Percentiles rank a stretch among this genome's conserved stretches.
These are phyloP conservation scores for Fragosphaeria purpurea DNA, from an alignment of 2,329 filamentous ascomycete species.

Conservation along the genomic window DNA sequence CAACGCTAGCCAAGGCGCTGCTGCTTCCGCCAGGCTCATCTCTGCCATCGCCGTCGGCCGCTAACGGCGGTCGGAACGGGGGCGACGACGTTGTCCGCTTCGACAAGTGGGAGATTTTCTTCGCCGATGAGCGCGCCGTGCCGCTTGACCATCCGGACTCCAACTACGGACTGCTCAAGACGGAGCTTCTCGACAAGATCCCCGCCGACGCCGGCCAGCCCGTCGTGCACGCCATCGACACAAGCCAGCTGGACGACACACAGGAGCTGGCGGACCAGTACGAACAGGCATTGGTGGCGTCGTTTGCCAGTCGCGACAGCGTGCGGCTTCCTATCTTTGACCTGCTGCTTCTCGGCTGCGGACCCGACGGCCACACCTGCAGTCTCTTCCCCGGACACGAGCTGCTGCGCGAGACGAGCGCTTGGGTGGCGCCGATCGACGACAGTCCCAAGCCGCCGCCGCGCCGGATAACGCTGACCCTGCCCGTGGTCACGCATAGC, in stretches of 20 bases:
- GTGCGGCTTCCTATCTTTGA: constrained; percentile 95
- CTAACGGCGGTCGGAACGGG: no score
- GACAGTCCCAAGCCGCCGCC: constrained; percentile 93
- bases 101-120: constrained; percentile 93
- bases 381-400: constrained; percentile 87
- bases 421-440: constrained; percentile 86
- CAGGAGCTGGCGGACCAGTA: constrained; percentile 93
- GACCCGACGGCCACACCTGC: constrained; percentile 95
- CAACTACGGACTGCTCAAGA: constrained; percentile 83
- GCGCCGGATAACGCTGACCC: constrained; percentile 79
- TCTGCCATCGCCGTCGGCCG: no score
- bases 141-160: constrained; percentile 86
- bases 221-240: constrained; percentile 69
- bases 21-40: constrained; percentile 41
- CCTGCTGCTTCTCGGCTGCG: constrained; percentile 83
- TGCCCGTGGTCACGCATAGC: constrained; percentile 83
- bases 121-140: constrained; percentile 93
- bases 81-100: constrained; percentile 61
- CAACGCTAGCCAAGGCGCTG: constrained; percentile 76
- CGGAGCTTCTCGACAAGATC: constrained; percentile 81
- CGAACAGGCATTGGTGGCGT: constrained; percentile 74
- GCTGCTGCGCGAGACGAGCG: constrained; percentile 72
- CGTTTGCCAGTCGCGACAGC: constrained; percentile 85
- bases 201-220: constrained; percentile 57
- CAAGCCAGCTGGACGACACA: constrained; percentile 54